These are phyloP conservation scores for Cladosporium sp. DNA, from an alignment of 2,329 filamentous ascomycete species.

Conservation along the genomic window DNA sequence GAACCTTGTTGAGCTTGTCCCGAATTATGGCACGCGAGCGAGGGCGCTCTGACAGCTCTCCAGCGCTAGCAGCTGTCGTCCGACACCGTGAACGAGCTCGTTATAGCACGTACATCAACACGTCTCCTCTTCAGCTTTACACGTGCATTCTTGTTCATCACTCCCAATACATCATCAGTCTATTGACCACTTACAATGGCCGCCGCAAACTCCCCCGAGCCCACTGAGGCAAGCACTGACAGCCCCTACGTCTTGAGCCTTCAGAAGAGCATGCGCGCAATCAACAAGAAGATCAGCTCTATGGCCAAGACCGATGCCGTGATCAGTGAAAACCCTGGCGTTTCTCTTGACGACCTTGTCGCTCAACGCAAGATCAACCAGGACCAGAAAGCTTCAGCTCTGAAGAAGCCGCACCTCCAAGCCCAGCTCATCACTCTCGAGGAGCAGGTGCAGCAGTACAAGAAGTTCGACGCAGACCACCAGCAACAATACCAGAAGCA, in stretches of 20 bases:
- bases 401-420: slow-evolving; percentile 71
- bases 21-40: neutral
- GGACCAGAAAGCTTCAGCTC: slow-evolving; percentile 72
- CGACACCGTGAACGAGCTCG: neutral
- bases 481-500: slow-evolving; percentile 56
- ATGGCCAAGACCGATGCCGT: slow-evolving; percentile 69
- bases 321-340: slow-evolving; percentile 64
- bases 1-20: neutral
- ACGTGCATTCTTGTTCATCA: neutral
- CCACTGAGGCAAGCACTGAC: slow-evolving; percentile 60
- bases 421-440: slow-evolving; percentile 65
- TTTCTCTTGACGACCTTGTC: slow-evolving; percentile 70
- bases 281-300: slow-evolving; percentile 87
- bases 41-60: neutral
- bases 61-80: neutral
- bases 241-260: slow-evolving; percentile 81
- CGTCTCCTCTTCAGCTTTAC: neutral
- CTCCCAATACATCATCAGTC: neutral
- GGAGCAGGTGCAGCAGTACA: slow-evolving; percentile 69
- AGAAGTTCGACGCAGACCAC: slow-evolving; percentile 71
- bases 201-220: slow-evolving; percentile 14
- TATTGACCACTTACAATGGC: slow-evolving; percentile 8
- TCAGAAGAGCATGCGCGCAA: slow-evolving; percentile 88
- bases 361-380: slow-evolving; percentile 68
- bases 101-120: neutral